These are phyloP conservation scores for Mycena sp. DNA, from an alignment of 1,284 basidiomycete genomes.

Conservation along the genomic window DNA sequence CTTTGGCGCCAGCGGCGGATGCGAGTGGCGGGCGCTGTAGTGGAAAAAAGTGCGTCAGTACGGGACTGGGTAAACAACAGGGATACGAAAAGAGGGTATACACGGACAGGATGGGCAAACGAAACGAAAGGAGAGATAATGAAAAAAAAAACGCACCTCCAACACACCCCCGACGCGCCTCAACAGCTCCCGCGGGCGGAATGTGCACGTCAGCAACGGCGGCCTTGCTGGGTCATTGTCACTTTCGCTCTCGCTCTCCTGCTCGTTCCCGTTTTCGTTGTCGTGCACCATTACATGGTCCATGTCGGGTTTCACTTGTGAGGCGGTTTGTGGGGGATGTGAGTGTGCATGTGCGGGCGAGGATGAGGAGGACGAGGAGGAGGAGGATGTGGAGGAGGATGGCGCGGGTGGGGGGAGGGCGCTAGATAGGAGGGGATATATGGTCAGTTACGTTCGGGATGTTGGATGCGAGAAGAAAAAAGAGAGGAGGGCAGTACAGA, in stretches of 20 bases:
- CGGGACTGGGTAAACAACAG: no score
- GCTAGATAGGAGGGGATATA: neutral
- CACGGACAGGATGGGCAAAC: no score
- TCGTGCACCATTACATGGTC: neutral
- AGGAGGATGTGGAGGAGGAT: conserved; percentile 4
- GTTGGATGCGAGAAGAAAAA: neutral
- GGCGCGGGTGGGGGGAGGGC: conserved; percentile 19
- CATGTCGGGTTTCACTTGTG: neutral
- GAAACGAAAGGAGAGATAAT: neutral
- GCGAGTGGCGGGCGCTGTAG: neutral
- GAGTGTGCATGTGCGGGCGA: neutral
- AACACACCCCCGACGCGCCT: conserved; percentile 13
- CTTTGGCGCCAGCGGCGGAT: neutral
- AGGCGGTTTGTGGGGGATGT: neutral
- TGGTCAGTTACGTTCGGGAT: neutral
- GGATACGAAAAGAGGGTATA: no score
- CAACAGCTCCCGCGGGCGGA: conserved; percentile 56
- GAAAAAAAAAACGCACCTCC: conserved; percentile 4
- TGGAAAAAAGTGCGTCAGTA: neutral
- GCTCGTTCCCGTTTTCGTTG: conserved; percentile 8
- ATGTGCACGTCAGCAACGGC: conserved; percentile 59
- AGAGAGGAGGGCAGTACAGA: no score
- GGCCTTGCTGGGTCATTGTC: conserved; percentile 39
- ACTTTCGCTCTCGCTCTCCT: conserved; percentile 8
- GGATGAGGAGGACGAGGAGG: conserved; percentile 28